Base-by-base conservation (phyloP, 805 yeast genomes). In the Candida insectorum region DNA sequence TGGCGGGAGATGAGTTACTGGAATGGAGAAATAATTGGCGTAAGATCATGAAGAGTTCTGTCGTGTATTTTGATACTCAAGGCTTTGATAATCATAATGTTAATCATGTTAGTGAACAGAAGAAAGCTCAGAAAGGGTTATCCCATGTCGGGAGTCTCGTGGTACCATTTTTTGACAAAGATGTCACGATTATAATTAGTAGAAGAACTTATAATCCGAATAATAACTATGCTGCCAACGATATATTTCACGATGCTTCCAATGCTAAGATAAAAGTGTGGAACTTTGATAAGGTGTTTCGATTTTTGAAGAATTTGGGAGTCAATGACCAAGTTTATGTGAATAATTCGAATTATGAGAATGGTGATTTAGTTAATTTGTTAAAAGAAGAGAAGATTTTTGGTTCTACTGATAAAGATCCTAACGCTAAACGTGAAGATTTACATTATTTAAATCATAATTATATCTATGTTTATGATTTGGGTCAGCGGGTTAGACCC, bases 321-420 rank as follows among this genome's bases (percentile, higher is more conserved):
- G 69, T 52, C 34, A 62, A 30, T 47, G 67, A 50, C 44, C 22
- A 30, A 6, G 44, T 53, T 54, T 41, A 40, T 21, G 36, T 43
- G 28, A 33, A 24, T 9, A 32, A 26, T 23, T 14, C 28, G 17
- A 33, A 23, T 20, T 36, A 35, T 18, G 36, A 44, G 10, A 38
- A 43, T 30, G 50, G 50, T 21, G 50, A 53, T 29, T 47, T 56
- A 28, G 51, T 44, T 23, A 75, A 81, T 30, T 66, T 91, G 42
- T 70, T 91, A 47, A 79, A 80, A 43, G 88, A 86, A 51, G 98
- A 93, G 52, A 85, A 85, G 49, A 60, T 85, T 10, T 79, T 77
- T 54, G 97, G 96, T 9, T 84, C 95, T 0, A 74, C 82, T 23
- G 97, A 89, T 56, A 75, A 95, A 44, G 96, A 89, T 54, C 93